Evolutionary conservation across 331 rosid species (phyloP).

Genomic region (Quercus phellos): DNA sequence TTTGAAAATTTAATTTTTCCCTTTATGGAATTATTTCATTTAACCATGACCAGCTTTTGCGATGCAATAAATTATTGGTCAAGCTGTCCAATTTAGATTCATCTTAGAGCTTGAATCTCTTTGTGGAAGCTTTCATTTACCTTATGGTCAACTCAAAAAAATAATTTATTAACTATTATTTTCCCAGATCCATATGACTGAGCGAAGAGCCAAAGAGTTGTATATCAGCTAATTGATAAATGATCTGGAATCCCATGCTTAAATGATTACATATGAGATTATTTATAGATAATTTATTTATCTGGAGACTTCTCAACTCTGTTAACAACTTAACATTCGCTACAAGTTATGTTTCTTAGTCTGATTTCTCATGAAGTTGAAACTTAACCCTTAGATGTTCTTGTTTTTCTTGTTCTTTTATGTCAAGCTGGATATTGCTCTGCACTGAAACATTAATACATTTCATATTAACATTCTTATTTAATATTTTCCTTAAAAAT

Average conservation of each 20-base stretch:
- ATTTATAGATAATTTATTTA: not conserved
- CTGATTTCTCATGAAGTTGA: not conserved
- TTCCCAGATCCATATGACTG: not conserved
- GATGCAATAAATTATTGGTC: not conserved
- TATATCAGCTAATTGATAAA: not conserved
- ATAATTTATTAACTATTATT: not conserved
- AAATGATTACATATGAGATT: not conserved
- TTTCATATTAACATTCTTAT: not conserved
- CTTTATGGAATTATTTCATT: not conserved
- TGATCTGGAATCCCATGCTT: not conserved
- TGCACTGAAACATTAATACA: not conserved
- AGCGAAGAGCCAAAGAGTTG: not conserved
- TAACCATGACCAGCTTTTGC: not conserved
- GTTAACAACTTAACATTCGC: not conserved
- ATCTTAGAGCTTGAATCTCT: not conserved
- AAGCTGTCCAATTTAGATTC: not conserved
- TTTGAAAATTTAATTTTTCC: not conserved
- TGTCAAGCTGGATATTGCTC: not conserved
- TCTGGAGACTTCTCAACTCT: not conserved
- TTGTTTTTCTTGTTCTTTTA: not conserved
- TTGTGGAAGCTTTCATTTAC: slow-evolving; percentile 2
- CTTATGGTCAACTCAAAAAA: not conserved
- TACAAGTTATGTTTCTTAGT: not conserved
- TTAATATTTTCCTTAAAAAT: not conserved
- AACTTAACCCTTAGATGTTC: not conserved